A percentile compares a stretch with the other conserved stretches of the same genome.
Conservation (phyloP, 2,329 filamentous ascomycete species). For the Pestalotiopsis sp. region DNA sequence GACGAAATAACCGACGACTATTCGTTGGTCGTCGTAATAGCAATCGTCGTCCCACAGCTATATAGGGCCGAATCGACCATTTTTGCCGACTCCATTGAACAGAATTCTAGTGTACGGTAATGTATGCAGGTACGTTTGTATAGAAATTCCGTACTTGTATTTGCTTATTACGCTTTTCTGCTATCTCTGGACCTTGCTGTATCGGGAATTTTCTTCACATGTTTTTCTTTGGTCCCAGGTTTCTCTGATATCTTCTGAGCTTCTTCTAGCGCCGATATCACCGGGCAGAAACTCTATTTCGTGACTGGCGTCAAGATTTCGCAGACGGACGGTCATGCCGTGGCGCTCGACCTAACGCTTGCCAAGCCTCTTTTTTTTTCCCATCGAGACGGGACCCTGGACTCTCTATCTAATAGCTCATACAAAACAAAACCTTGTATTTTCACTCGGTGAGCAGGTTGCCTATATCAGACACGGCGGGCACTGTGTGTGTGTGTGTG, state of each 20-base stretch:
- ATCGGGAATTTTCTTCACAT: not conserved
- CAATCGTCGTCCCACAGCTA: not conserved
- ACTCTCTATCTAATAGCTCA: not conserved
- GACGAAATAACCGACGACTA: not conserved
- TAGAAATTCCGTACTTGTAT: not conserved
- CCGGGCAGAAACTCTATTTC: not conserved
- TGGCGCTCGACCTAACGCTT: not conserved
- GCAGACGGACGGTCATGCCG: not conserved
- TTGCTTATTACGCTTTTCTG: not conserved
- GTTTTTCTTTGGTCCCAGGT: not conserved
- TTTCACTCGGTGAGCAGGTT: not conserved
- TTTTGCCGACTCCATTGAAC: not conserved
- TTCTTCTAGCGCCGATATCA: not conserved
- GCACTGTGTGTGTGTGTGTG: not conserved
- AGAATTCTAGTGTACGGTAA: not conserved
- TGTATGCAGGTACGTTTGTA: not conserved
- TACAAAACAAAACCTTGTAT: not conserved
- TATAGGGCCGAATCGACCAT: conserved; percentile 1
- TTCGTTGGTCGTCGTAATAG: not conserved
- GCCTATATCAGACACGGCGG: not conserved
- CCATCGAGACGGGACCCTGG: not conserved
- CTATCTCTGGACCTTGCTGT: not conserved
- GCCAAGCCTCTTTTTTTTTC: not conserved
- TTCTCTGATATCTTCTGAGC: not conserved
- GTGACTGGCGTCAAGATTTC: not conserved